Base-by-base conservation (phyloP, 148 eudicot genomes). In the Chenopodium berlandieri region DNA sequence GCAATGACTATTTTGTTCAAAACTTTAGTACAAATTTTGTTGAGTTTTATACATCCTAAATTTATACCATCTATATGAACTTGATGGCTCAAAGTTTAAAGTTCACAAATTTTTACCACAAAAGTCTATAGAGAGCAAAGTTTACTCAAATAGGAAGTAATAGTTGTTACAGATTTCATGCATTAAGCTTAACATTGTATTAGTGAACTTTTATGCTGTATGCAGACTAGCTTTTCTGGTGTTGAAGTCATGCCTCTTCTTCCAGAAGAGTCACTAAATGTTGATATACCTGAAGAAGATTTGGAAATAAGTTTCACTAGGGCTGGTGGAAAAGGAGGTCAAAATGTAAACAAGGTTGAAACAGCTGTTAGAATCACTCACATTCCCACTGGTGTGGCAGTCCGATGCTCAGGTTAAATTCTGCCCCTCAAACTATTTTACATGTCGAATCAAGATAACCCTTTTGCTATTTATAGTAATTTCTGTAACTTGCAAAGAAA, bases 161-260 rank as follows among this genome's bases (percentile, higher is more conserved):
- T n/a, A 7, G 10, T 0, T 48, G 25, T n/a, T 56, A 56, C 27
- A 27, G 27, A 27, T 95, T 88, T 88, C 92, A 73, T 97, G 98
- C 69, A 91, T 92, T 20, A 8, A 20, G 12, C 5, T 62, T n/a
- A 20, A 25, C 7, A 25, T 44, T 72, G 37, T 73, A 5, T 64
- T 19, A 34, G 52, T 71, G 52, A 52, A 19, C 69, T 37, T 67
- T 16, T 37, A 79, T 6, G 13, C 22, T 85, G 30, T 65, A 25
- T 81, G 82, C 92, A 96, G 99, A 96, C 98, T 12, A 96, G 99
- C 81, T 96, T 96, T 89, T 88, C 93, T 71, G 99, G 99, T 77
- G 93, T 96, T 79, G 99, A 96, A 86, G 91, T 94, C 47, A 96
- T 96, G 98, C 99, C 98, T 77, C 95, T 94, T 85, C 97, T 96